These are phyloP conservation scores for Arachnomyces sp. DNA, from an alignment of 2,329 filamentous ascomycete genomes.

Conservation along the genomic window DNA sequence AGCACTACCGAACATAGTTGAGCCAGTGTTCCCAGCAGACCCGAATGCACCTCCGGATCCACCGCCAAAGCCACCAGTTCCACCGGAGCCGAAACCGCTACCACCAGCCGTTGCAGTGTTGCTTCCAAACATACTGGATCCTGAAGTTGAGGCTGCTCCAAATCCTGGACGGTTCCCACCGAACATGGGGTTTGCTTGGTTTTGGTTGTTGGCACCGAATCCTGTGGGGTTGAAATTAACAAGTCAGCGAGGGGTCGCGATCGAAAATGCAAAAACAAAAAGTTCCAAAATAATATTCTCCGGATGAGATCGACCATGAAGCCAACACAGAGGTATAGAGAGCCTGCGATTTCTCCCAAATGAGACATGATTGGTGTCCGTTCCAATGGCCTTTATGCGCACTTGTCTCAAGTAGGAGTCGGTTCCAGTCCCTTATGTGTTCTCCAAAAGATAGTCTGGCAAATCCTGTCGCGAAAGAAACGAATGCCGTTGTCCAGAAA, in stretches of 20 bases:
- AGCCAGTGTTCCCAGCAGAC: constrained; percentile 9
- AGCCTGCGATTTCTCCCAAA: no score
- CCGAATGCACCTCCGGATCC: no score
- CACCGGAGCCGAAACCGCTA: constrained; percentile 12
- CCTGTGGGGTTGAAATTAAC: no score
- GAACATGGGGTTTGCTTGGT: constrained; percentile 14
- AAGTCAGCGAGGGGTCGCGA: no score
- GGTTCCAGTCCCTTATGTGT: no score
- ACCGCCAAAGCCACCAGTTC: constrained; percentile 16
- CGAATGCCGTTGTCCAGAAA: constrained; percentile 1
- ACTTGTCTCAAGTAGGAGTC: no score
- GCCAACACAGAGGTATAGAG: no score
- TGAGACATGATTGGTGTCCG: no score
- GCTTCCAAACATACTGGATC: no score
- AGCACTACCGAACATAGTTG: constrained; percentile 13
- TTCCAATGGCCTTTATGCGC: no score
- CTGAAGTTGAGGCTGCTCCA: constrained; percentile 13
- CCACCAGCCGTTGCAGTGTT: constrained; percentile 10
- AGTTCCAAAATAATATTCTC: no score
- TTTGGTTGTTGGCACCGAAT: constrained; percentile 15
- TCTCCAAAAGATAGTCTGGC: neutral
- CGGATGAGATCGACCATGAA: no score
- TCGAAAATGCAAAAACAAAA: neutral
- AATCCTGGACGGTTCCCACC: constrained; percentile 17
- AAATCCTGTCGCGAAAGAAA: constrained; percentile 1